Conservation (phyloP, 73 alveolate genomes). For the Paramecium bursaria region DNA sequence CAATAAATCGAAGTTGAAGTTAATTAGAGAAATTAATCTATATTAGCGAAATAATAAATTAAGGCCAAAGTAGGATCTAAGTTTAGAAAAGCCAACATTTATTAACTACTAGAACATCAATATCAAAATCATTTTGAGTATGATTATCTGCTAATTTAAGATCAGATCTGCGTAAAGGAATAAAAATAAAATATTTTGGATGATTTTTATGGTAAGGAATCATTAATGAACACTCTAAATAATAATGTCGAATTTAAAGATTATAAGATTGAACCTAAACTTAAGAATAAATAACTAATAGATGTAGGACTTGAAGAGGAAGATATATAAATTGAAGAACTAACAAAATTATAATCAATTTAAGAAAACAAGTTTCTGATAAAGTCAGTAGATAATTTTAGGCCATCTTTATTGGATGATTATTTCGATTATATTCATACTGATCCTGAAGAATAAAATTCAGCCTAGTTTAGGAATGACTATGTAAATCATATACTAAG, state of each 20-base stretch:
- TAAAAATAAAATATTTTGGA: neutral
- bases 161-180: neutral
- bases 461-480: constrained; percentile 37
- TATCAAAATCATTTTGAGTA: constrained; percentile 24
- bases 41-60: neutral
- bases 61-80: neutral
- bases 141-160: constrained; percentile 19
- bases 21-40: neutral
- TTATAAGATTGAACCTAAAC: constrained; percentile 7
- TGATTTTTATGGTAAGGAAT: constrained; percentile 21
- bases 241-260: constrained; percentile 57
- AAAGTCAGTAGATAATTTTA: constrained; percentile 7
- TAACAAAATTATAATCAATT: neutral
- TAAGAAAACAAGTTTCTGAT: constrained; percentile 17
- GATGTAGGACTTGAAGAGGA: constrained; percentile 42
- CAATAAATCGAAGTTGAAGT: neutral
- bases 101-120: neutral
- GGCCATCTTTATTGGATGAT: neutral
- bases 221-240: constrained; percentile 44
- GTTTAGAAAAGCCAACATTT: constrained; percentile 2
- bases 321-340: constrained; percentile 36
- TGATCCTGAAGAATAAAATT: constrained; percentile 61
- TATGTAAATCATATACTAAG: constrained; percentile 48
- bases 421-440: constrained; percentile 58
- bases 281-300: constrained; percentile 7